These are phyloP conservation scores for Apodospora peruviana DNA, from an alignment of 495 filamentous ascomycete species.

Conservation along the genomic window DNA sequence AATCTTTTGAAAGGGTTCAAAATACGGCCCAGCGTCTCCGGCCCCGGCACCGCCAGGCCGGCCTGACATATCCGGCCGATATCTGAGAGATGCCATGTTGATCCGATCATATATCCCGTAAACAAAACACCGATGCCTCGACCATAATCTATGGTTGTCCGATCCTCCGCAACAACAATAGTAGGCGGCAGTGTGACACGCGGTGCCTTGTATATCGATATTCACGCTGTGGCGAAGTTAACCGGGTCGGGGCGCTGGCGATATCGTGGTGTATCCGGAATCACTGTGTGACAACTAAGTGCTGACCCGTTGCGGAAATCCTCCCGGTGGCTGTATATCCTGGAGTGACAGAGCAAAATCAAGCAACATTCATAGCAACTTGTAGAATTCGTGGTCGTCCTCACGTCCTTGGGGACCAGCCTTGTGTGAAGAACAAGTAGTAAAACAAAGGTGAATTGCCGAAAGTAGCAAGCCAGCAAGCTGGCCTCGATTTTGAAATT, in stretches of 20 bases:
- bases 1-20: conserved; percentile 11
- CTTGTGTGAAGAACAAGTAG: neutral
- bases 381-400: conserved; percentile 1
- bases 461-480: neutral
- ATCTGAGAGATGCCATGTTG: conserved; percentile 26
- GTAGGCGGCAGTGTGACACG: conserved; percentile 4
- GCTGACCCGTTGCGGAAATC: conserved; percentile 13
- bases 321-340: conserved; percentile 8
- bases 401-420: conserved; percentile 9
- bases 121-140: conserved; percentile 7
- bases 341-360: neutral
- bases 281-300: conserved; percentile 14
- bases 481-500: neutral
- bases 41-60: conserved; percentile 14
- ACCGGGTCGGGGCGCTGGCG: conserved; percentile 18
- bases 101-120: conserved; percentile 13
- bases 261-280: conserved; percentile 6
- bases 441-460: neutral
- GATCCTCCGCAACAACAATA: conserved; percentile 11
- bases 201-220: conserved; percentile 5
- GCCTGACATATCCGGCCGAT: conserved; percentile 13
- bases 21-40: conserved; percentile 7
- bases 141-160: conserved; percentile 20
- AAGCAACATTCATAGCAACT: conserved; percentile 10
- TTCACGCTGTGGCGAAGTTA: conserved; percentile 10